Conservation (phyloP, 768 basidiomycete genomes). For the Ephemerocybe angulata region DNA sequence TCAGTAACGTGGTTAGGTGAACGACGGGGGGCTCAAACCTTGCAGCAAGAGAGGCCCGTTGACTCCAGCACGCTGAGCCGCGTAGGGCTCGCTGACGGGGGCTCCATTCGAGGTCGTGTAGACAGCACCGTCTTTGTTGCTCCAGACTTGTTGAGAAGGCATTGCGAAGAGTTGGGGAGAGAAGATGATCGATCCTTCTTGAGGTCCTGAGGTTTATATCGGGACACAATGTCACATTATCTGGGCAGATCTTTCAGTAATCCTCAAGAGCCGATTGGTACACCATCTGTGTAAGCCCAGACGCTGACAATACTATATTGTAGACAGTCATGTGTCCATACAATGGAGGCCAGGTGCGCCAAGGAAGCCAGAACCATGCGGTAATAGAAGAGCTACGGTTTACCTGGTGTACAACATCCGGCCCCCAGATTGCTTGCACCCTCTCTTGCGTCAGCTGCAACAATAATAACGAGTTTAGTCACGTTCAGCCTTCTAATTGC, state of each 20-base stretch:
- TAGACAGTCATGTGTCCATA: background rate
- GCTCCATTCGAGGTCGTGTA: slow-evolving; percentile 90
- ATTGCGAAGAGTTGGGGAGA: slow-evolving; percentile 33
- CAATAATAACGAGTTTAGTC: background rate
- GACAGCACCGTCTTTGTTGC: slow-evolving; percentile 49
- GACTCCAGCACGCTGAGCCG: slow-evolving; percentile 68
- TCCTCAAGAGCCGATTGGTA: background rate
- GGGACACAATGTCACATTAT: background rate
- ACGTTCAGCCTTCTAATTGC: background rate
- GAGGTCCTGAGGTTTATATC: background rate
- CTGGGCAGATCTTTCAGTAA: background rate
- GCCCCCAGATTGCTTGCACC: too few species aligned
- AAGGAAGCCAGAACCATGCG: background rate
- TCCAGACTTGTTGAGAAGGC: slow-evolving; percentile 61
- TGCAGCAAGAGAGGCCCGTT: slow-evolving; percentile 86
- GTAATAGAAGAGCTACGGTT: background rate
- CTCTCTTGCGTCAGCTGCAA: background rate
- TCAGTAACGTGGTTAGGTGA: background rate
- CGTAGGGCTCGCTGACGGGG: slow-evolving; percentile 72
- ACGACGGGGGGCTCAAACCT: slow-evolving; percentile 39
- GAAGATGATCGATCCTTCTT: slow-evolving; percentile 3
- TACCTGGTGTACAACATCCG: background rate
- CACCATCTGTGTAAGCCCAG: background rate
- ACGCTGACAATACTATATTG: background rate
- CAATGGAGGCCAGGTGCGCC: background rate